These are phyloP conservation scores for Trichoderma arundinaceum DNA, from an alignment of 2,329 filamentous ascomycete genomes.

Conservation along the genomic window DNA sequence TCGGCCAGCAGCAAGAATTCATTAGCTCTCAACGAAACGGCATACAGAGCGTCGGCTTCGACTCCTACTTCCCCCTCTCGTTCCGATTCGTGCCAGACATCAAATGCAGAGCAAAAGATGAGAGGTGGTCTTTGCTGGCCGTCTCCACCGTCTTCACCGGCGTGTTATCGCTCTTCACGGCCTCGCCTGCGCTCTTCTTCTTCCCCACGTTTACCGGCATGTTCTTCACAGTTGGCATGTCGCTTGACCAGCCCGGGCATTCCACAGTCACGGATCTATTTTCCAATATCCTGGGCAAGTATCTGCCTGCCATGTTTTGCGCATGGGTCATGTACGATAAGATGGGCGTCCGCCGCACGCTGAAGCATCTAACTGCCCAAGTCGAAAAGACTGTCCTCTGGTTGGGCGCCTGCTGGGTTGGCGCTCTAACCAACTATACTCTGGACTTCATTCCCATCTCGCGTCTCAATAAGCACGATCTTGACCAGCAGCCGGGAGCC, in stretches of 20 bases:
- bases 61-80: conserved; percentile 87
- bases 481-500: conserved; percentile 87
- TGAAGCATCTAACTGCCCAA: conserved; percentile 77
- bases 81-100: conserved; percentile 76
- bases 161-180: conserved; percentile 80
- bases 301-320: conserved; percentile 85
- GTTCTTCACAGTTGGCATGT: conserved; percentile 89
- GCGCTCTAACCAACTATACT: conserved; percentile 91
- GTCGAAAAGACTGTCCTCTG: conserved; percentile 89
- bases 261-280: conserved; percentile 72
- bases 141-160: conserved; percentile 81
- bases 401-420: conserved; percentile 89
- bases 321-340: conserved; percentile 87
- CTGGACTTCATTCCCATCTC: conserved; percentile 93
- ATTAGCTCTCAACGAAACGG: conserved; percentile 70
- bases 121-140: conserved; percentile 82
- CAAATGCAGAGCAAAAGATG: conserved; percentile 72
- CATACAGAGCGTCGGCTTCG: conserved; percentile 77
- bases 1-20: conserved; percentile 71
- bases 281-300: conserved; percentile 78
- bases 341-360: conserved; percentile 74
- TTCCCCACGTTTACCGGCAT: conserved; percentile 79
- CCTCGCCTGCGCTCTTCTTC: conserved; percentile 81
- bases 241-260: conserved; percentile 80
- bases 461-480: conserved; percentile 87